Evolutionary conservation across 345 rosid species (phyloP).

Genomic region (Eucalyptus regnans): DNA sequence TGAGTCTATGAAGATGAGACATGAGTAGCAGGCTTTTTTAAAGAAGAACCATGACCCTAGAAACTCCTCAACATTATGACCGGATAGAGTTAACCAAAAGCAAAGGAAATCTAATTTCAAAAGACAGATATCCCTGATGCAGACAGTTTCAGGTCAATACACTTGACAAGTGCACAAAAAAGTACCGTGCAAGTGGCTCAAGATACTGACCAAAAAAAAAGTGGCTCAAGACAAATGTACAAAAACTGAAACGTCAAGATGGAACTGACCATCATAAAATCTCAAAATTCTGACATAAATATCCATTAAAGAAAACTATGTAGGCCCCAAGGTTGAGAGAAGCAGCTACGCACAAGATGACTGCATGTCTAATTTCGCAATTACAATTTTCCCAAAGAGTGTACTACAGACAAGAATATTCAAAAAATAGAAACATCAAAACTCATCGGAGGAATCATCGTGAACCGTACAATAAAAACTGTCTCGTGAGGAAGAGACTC

Average conservation of each 20-base stretch:
- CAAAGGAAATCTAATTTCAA: background rate
- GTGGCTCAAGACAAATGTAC: background rate
- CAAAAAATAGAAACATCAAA: background rate
- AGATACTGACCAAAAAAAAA: background rate
- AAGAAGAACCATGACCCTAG: background rate
- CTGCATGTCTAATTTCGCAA: background rate
- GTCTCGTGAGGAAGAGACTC: background rate
- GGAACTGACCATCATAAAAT: background rate
- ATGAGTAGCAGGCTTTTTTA: background rate
- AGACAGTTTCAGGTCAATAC: background rate
- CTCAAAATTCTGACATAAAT: background rate
- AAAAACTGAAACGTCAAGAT: background rate
- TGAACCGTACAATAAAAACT: background rate
- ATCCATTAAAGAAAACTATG: background rate
- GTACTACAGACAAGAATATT: background rate
- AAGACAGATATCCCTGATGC: background rate
- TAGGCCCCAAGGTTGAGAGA: background rate
- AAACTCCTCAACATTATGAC: background rate
- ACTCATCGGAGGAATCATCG: background rate
- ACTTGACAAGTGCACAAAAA: background rate
- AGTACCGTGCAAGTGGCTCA: background rate
- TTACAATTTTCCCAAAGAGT: background rate
- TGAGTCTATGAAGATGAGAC: background rate
- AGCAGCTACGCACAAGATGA: background rate
- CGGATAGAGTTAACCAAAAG: background rate